Evolutionary conservation across 495 filamentous ascomycete species (phyloP).

Genomic region (Penicillium samsonianum): DNA sequence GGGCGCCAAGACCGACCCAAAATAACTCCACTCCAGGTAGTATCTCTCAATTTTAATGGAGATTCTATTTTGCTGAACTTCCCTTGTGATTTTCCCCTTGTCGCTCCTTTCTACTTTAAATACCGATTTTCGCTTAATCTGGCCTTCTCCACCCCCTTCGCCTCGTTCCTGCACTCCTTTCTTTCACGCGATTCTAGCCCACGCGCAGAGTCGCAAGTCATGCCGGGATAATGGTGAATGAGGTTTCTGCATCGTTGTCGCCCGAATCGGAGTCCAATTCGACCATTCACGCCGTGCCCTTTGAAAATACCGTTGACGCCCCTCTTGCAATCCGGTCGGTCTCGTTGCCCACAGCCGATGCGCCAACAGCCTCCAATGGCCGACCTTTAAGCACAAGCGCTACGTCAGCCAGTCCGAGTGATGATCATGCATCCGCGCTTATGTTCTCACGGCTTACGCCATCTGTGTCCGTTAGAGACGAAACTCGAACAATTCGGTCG

Average conservation of each 20-base stretch:
- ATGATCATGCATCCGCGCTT: slow-evolving; percentile 24
- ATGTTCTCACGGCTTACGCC: slow-evolving; percentile 20
- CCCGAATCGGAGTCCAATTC: slow-evolving; percentile 33
- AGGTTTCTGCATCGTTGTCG: slow-evolving; percentile 36
- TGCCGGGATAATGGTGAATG: slow-evolving; percentile 47
- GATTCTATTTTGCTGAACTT: slow-evolving; percentile 15
- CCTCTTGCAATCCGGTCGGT: slow-evolving; percentile 32
- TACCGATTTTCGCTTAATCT: slow-evolving; percentile 2
- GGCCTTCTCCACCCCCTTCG: background rate
- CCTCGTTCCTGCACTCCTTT: slow-evolving; percentile 4
- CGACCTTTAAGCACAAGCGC: slow-evolving; percentile 32
- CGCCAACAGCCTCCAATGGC: slow-evolving; percentile 29
- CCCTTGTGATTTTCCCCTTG: slow-evolving; percentile 14
- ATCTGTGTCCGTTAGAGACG: slow-evolving; percentile 11
- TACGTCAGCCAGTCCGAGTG: slow-evolving; percentile 24
- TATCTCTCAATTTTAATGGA: slow-evolving; percentile 23
- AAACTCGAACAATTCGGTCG: slow-evolving; percentile 19
- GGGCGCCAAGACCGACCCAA: slow-evolving; percentile 25
- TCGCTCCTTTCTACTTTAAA: slow-evolving; percentile 14
- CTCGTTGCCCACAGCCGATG: slow-evolving; percentile 33
- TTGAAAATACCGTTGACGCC: slow-evolving; percentile 32
- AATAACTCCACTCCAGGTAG: slow-evolving; percentile 20
- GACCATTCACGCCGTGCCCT: slow-evolving; percentile 30
- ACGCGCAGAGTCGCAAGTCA: slow-evolving; percentile 32
- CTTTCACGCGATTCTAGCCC: slow-evolving; percentile 8